Conservation (phyloP, 2,329 filamentous ascomycete genomes). For the Aspergillus caelatus region DNA sequence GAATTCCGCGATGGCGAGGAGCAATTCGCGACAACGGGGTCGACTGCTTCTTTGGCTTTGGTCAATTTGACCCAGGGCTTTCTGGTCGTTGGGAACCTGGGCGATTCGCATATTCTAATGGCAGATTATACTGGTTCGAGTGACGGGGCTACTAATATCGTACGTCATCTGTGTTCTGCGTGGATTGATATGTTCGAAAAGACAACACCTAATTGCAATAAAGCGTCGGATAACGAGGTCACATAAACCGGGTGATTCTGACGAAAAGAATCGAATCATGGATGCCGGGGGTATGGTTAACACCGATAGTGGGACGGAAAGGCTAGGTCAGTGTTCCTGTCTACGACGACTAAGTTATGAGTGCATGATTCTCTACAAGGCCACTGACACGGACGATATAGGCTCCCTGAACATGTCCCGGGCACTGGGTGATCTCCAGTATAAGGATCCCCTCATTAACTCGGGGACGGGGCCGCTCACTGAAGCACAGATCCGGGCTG, state of each 20-base stretch:
- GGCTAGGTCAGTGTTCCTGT: conserved; percentile 3
- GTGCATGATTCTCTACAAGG: not conserved
- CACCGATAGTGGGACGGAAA: conserved; percentile 4
- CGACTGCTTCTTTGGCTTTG: conserved; percentile 8
- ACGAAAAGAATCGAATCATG: conserved; percentile 12
- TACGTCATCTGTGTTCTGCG: not conserved
- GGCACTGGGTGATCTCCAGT: conserved; percentile 15
- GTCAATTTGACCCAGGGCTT: conserved; percentile 8
- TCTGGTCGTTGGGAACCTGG: conserved; percentile 14
- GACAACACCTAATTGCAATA: not conserved
- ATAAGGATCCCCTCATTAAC: conserved; percentile 14
- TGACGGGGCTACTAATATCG: not conserved
- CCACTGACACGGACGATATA: not conserved
- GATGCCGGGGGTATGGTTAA: conserved; percentile 9
- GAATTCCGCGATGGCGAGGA: conserved; percentile 10
- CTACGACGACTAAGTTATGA: not conserved
- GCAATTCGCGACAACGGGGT: conserved; percentile 7
- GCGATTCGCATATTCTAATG: conserved; percentile 13
- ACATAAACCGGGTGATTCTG: conserved; percentile 8
- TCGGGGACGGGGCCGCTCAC: not conserved
- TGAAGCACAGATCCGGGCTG: not conserved
- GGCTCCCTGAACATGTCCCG: conserved; percentile 18
- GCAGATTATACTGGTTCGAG: not conserved
- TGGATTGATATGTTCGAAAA: not conserved
- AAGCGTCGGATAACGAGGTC: conserved; percentile 8